These are phyloP conservation scores for barrel medic (Medicago truncatula) DNA, from an alignment of 306 rosid genomes.

Conservation along the genomic window MtrunA17r5.0-ANR NC_053045.1:12245501-12246000, in stretches of 20 bases:
- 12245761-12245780: no score
- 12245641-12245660: no score
- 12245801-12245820: no score
- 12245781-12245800: no score
- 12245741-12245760: no score
- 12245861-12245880: constrained; percentile 20
- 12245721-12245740: no score
- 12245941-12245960: constrained; percentile 60
- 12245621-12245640: no score
- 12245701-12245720: no score
- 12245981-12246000: constrained; percentile 61
- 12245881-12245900: constrained; percentile 62
- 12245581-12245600: constrained; percentile 48
- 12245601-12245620: no score
- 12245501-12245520: not conserved
- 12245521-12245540: constrained; percentile 51
- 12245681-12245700: no score
- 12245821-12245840: no score
- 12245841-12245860: not conserved
- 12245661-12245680: no score
- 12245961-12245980: constrained; percentile 58
- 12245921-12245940: constrained; percentile 57
- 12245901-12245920: constrained; percentile 53
- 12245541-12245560: constrained; percentile 42
- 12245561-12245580: constrained; percentile 58